Evolutionary conservation across 768 basidiomycete genomes (phyloP).

Genomic region (Pilatotrama ljubarskyi): DNA sequence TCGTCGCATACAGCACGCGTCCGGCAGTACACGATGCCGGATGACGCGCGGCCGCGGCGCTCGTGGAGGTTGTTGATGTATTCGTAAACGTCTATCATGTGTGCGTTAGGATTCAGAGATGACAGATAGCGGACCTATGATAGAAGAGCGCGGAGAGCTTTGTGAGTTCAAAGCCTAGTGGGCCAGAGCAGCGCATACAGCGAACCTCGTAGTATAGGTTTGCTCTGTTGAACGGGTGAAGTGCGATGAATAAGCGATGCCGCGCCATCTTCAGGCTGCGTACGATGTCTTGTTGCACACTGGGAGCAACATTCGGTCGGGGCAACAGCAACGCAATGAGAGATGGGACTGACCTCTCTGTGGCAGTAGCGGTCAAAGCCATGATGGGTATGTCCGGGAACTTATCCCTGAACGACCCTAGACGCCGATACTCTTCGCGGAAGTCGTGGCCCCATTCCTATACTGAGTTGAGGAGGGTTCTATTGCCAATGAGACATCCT

Average conservation of each 20-base stretch:
- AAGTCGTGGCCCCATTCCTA: conserved; percentile 90
- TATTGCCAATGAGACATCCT: background rate
- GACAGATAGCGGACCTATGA: conserved; percentile 65
- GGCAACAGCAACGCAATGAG: too few species aligned
- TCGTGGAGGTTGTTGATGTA: conserved; percentile 66
- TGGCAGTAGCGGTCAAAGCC: conserved; percentile 86
- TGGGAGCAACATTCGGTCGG: conserved; percentile 34
- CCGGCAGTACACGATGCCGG: conserved; percentile 82
- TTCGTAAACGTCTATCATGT: conserved; percentile 65
- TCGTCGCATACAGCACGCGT: conserved; percentile 65
- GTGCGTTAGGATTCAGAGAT: conserved; percentile 47
- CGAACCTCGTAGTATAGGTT: conserved; percentile 82
- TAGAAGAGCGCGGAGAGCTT: too few species aligned
- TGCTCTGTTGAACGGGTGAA: conserved; percentile 78
- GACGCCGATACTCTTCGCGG: conserved; percentile 66
- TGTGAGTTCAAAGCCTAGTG: too few species aligned
- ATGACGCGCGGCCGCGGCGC: conserved; percentile 57
- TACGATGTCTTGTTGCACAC: conserved; percentile 76
- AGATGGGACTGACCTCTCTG: conserved; percentile 50
- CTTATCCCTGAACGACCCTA: conserved; percentile 67
- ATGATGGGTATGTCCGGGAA: conserved; percentile 78
- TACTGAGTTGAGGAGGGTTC: background rate
- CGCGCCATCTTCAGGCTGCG: conserved; percentile 59
- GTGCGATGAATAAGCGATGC: conserved; percentile 56
- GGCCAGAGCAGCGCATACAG: background rate